phyloP scores from a whole-genome alignment of 768 basidiomycete genomes.

The Tephrocybe sp. region DNA sequence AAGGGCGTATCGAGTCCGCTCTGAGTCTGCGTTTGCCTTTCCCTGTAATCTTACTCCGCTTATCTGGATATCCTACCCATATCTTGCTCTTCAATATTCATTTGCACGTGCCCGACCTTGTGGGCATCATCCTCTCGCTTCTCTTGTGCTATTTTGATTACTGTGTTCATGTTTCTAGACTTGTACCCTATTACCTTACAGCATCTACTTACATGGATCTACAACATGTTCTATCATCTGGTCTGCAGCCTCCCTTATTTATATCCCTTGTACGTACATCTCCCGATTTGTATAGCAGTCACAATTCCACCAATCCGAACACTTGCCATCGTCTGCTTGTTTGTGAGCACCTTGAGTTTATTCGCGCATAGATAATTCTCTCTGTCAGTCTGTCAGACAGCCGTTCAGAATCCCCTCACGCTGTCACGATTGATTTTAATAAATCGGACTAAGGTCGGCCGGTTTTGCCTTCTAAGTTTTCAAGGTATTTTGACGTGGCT shows the following conservation, averaged over 20 bases:
- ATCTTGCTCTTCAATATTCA: slow-evolving; percentile 5
- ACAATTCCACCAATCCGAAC: slow-evolving; percentile 5
- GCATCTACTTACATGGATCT: slow-evolving; percentile 31
- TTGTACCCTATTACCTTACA: slow-evolving; percentile 17
- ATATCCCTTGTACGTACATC: slow-evolving; percentile 21
- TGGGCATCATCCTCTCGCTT: neutral
- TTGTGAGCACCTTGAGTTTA: too few relatives aligned
- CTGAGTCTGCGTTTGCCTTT: neutral
- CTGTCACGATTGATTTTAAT: too few relatives aligned
- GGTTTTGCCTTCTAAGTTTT: too few relatives aligned
- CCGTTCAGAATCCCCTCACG: too few relatives aligned
- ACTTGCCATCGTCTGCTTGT: neutral
- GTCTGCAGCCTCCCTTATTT: slow-evolving; percentile 28
- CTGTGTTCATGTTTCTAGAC: slow-evolving; percentile 7
- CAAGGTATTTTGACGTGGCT: too few relatives aligned
- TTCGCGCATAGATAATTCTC: too few relatives aligned
- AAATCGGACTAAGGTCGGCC: too few relatives aligned
- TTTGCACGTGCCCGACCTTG: neutral
- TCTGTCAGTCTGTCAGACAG: too few relatives aligned
- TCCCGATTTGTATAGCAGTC: slow-evolving; percentile 16
- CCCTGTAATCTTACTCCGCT: neutral
- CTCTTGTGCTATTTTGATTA: slow-evolving; percentile 1
- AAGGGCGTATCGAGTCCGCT: neutral
- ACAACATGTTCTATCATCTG: slow-evolving; percentile 21
- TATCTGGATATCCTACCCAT: neutral